Evolutionary conservation across 495 filamentous ascomycete genomes (phyloP).

Genomic region (Aspergillus steynii): DNA sequence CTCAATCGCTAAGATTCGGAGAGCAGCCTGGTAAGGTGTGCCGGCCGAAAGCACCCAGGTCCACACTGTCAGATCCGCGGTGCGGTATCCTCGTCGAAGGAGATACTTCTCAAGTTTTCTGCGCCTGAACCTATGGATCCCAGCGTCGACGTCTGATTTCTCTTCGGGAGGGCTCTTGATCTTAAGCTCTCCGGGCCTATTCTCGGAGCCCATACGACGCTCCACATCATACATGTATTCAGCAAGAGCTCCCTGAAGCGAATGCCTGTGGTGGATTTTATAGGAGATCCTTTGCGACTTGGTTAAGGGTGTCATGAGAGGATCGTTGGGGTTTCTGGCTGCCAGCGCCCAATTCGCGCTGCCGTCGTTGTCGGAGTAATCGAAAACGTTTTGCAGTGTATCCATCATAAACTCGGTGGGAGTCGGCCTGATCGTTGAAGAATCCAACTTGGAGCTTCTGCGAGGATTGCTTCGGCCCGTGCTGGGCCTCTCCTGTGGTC

Average conservation of each 20-base stretch:
- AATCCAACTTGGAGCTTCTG: constrained; percentile 1
- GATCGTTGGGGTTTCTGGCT: constrained; percentile 1
- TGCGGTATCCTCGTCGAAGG: constrained; percentile 34
- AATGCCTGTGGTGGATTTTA: constrained; percentile 19
- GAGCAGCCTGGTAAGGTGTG: constrained; percentile 39
- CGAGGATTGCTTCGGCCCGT: constrained; percentile 11
- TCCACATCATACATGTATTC: constrained; percentile 44
- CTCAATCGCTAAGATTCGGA: constrained; percentile 42
- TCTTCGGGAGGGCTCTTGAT: constrained; percentile 1
- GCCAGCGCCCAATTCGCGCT: constrained; percentile 5
- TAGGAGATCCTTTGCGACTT: constrained; percentile 14
- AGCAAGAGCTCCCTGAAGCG: constrained; percentile 38
- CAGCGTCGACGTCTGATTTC: constrained; percentile 4
- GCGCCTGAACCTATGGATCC: constrained; percentile 33
- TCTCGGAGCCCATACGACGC: constrained; percentile 10
- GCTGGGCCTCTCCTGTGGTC: neutral
- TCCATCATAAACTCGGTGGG: constrained; percentile 38
- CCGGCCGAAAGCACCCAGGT: constrained; percentile 54
- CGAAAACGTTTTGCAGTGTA: constrained; percentile 30
- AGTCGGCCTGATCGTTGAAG: constrained; percentile 17
- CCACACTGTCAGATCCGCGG: constrained; percentile 58
- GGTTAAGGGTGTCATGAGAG: constrained; percentile 11
- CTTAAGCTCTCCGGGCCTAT: neutral
- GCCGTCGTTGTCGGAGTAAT: constrained; percentile 15
- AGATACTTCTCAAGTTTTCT: constrained; percentile 34